Conservation (phyloP, 352 stramenopile genomes). For the Saprolegnia diclina region DNA sequence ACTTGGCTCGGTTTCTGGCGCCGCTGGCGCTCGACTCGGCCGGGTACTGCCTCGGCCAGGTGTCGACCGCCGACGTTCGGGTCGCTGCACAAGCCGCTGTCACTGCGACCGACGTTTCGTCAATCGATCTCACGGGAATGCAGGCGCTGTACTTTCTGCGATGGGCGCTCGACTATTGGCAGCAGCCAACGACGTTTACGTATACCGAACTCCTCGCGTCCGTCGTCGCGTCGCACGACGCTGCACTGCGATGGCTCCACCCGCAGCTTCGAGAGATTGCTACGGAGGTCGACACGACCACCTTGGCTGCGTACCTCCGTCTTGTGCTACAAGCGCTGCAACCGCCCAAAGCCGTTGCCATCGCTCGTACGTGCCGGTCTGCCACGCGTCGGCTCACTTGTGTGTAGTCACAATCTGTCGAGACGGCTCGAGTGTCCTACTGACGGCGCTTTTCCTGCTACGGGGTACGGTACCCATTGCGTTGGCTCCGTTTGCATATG, state of each 20-base stretch:
- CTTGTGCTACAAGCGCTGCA: constrained; percentile 48
- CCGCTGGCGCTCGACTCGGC: neutral
- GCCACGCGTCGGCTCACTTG: neutral
- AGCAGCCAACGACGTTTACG: constrained; percentile 73
- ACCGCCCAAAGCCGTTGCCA: constrained; percentile 27
- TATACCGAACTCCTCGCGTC: constrained; percentile 47
- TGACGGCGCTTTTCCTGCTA: constrained; percentile 42
- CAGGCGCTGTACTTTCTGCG: constrained; percentile 42
- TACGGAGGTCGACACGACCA: constrained; percentile 41
- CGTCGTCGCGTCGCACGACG: constrained; percentile 37
- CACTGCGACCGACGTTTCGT: neutral
- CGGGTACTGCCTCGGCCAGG: neutral
- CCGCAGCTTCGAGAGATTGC: constrained; percentile 43
- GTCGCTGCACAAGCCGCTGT: neutral
- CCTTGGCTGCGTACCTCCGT: constrained; percentile 65
- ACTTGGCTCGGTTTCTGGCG: neutral
- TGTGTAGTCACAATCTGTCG: neutral
- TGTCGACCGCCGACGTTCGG: neutral
- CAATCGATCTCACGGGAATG: neutral
- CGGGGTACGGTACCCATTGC: constrained; percentile 48
- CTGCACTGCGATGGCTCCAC: constrained; percentile 43
- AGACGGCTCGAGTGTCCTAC: neutral
- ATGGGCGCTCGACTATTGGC: constrained; percentile 76
- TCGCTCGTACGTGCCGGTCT: neutral
- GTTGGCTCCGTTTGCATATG: constrained; percentile 51